A percentile compares a stretch with the other conserved stretches of the same genome.
Evolutionary conservation across 495 filamentous ascomycete genomes (phyloP).

Genomic region (Evansstolkia leycettana): DNA sequence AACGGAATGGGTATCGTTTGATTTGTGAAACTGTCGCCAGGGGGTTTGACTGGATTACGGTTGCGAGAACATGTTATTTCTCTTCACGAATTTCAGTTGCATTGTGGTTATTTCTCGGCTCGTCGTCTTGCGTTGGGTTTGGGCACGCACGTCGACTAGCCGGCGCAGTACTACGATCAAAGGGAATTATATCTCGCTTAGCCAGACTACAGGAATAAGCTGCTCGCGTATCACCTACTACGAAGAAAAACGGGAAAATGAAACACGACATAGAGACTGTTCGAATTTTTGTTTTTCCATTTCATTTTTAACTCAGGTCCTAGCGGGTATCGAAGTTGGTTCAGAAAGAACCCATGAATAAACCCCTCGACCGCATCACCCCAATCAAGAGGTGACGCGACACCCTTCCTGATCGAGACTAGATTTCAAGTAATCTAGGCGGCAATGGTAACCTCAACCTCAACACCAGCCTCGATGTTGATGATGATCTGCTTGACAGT

Average conservation of each 20-base stretch:
- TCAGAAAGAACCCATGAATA: conserved; percentile 7
- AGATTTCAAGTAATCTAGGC: conserved; percentile 49
- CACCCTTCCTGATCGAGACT: conserved; percentile 8
- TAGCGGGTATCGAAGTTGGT: conserved; percentile 21
- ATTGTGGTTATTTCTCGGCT: too few species aligned
- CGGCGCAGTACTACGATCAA: too few species aligned
- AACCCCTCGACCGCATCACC: conserved; percentile 7
- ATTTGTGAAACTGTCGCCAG: conserved; percentile 10
- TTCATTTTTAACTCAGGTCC: conserved; percentile 24
- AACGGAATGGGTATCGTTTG: conserved; percentile 59
- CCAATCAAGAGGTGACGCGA: conserved; percentile 8
- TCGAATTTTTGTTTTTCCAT: conserved; percentile 4
- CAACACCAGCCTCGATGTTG: conserved; percentile 99
- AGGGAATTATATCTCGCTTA: too few species aligned
- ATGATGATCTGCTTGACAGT: conserved; percentile 99
- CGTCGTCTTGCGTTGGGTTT: too few species aligned
- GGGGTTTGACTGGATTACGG: too few species aligned
- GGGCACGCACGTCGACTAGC: too few species aligned
- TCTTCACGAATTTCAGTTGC: too few species aligned
- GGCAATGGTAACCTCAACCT: conserved; percentile 99
- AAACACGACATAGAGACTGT: conserved; percentile 1
- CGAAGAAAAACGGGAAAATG: neutral
- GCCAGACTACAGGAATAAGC: too few species aligned
- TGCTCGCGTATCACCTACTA: too few species aligned
- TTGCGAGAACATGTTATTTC: too few species aligned